Base-by-base conservation (phyloP, 305 asterid species). In the Solanum hybrid region DNA sequence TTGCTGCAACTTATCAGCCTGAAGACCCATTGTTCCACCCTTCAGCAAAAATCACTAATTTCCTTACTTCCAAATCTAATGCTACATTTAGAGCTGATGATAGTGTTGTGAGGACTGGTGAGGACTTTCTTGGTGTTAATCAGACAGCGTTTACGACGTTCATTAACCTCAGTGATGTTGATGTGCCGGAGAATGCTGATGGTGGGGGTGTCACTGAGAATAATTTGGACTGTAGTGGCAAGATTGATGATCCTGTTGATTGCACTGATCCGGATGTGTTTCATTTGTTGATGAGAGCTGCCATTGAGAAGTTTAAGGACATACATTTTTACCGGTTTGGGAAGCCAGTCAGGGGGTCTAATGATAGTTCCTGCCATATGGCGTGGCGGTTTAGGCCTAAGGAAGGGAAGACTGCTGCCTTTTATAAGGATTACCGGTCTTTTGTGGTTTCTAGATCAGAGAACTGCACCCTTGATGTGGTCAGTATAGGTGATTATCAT, bases 341-440 rank as follows among this genome's bases (percentile, higher is more conserved):
- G 88, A 97, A 94, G 94, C 96, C 99, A 0, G 98, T 95, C 86
- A 85, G 38, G 6, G 99, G 99, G 65, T 91, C 93, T 34, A 93
- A 94, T 17, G 94, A 91, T 32, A 93, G 85, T 51, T 93, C 98
- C 51, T 97, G 99, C 89, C 98, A 97, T 92, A 97, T 97, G 99
- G 98, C 98, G 13, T 97, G 98, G 98, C 90, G 97, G 91, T 97
- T 94, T 91, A 94, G 95, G 95, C 95, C 97, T 1, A 95, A 95
- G 88, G 97, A 95, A 83, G 97, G 95, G 83, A 94, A 96, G 88
- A 90, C 91, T 41, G 93, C 94, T 29, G 90, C 94, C 2, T 93
- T 95, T 84, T 92, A 94, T 87, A 96, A 96, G 92, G 99, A 97
- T 92, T 96, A 95, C 80, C 78, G 98, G 92, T 94, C 91, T 88